phyloP scores from a whole-genome alignment of 805 yeast genomes.

The Barnettozyma wickerhamii region DNA sequence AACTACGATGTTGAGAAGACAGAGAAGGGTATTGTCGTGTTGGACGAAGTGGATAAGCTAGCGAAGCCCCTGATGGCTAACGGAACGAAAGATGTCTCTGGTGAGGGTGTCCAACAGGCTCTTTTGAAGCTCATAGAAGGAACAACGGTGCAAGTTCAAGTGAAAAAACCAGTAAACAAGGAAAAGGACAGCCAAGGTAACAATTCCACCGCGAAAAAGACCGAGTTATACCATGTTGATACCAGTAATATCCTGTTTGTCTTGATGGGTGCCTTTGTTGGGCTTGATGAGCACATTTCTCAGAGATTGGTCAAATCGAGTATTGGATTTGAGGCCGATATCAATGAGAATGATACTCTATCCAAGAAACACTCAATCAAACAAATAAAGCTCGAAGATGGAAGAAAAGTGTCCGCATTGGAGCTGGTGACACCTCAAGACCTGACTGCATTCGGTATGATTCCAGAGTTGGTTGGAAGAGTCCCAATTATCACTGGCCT shows the following conservation, averaged over 20 bases:
- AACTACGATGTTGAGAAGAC: constrained; percentile 48
- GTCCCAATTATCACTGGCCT: constrained; percentile 51
- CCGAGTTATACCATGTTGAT: constrained; percentile 44
- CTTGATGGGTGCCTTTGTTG: constrained; percentile 60
- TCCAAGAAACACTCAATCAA: constrained; percentile 27
- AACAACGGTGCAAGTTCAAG: constrained; percentile 43
- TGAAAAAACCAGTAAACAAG: constrained; percentile 37
- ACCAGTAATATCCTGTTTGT: constrained; percentile 54
- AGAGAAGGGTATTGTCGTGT: constrained; percentile 54
- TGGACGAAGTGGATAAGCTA: constrained; percentile 57
- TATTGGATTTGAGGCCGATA: constrained; percentile 23
- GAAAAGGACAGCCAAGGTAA: constrained; percentile 28
- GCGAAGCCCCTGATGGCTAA: constrained; percentile 43
- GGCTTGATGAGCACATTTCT: constrained; percentile 45
- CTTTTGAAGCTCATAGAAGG: constrained; percentile 55
- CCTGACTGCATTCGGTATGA: constrained; percentile 47
- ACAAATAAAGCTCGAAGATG: constrained; percentile 33
- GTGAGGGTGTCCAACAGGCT: constrained; percentile 65
- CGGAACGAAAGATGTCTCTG: constrained; percentile 55
- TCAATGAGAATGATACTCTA: constrained; percentile 6
- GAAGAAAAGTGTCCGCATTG: constrained; percentile 37
- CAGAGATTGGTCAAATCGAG: constrained; percentile 31
- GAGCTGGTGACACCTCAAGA: constrained; percentile 47
- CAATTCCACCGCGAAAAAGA: constrained; percentile 30
- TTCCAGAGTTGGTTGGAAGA: constrained; percentile 58